phyloP scores from a whole-genome alignment of 805 yeast species.

The Nakazawaea holstii region DNA sequence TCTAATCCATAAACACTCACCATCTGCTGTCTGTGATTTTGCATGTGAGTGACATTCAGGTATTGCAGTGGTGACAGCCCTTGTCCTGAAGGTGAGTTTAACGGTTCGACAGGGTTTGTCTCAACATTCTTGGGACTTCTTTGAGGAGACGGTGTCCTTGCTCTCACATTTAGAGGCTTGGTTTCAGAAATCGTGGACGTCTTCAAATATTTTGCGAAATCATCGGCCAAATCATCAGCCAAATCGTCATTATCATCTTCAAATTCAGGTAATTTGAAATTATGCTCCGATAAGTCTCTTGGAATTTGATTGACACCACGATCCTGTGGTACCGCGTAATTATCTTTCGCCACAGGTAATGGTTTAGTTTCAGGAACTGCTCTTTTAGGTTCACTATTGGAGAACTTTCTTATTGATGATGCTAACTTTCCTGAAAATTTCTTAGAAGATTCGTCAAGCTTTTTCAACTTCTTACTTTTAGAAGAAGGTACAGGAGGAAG shows the following conservation, averaged over 20 bases:
- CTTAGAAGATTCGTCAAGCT: slow-evolving; percentile 4
- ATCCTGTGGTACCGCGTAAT: too few relatives aligned
- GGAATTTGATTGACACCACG: background rate
- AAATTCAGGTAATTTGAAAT: slow-evolving; percentile 9
- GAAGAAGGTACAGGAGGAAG: background rate
- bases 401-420: slow-evolving; percentile 5
- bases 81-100: background rate
- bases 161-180: slow-evolving; percentile 2
- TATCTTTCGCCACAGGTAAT: background rate
- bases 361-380: background rate
- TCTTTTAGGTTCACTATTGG: background rate
- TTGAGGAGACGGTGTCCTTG: background rate
- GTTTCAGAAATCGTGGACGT: slow-evolving; percentile 6
- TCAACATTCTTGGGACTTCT: background rate
- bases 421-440: slow-evolving; percentile 8
- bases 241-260: slow-evolving; percentile 7
- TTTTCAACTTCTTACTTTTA: slow-evolving; percentile 4
- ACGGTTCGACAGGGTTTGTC: too few relatives aligned
- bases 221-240: slow-evolving; percentile 1
- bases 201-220: slow-evolving; percentile 3
- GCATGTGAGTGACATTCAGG: background rate
- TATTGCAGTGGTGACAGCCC: background rate
- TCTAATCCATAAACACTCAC: slow-evolving; percentile 8
- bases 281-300: background rate
- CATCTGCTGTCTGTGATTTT: background rate